Evolutionary conservation across 116 monocot species (phyloP), one percentile per base, ranked within the genome.

Genomic region (Thalassia testudinum): DNA sequence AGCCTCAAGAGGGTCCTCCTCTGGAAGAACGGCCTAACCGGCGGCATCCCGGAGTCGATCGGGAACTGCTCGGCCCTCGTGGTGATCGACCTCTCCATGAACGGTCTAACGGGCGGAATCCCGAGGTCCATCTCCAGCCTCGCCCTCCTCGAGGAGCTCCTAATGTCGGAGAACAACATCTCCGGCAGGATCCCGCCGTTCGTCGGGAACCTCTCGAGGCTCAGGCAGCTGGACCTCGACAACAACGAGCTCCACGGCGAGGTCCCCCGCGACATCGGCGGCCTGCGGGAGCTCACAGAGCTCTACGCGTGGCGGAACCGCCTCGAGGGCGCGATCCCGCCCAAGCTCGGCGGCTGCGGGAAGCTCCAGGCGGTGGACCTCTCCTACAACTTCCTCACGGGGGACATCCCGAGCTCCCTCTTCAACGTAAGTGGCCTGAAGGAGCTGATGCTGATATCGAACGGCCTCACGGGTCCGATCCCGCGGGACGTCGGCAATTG

Each of bases 301-400:
- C 61, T 72, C 72, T 65, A 59, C 40, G 65, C 61, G 6, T 65
- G 60, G 60, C 65, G 60, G 43, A 72, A 72, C 19, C 48, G 55
- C 28, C 40, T 72, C 23, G 19, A 66, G 5, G 72, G 72, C 1
- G 38, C 21, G 30, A 43, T 65, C 3, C 65, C 66, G 2, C 4
- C 8, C 19, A 59, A 65, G n/a, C 19, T 72, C 0, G 65, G 52
- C 1, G 13, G 22, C 24, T 66, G 65, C 25, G 48, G 42, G 37
- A 72, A 65, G 47, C 65, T 72, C 43, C 47, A 66, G 26, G 24
- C 66, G 0, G 7, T 65, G 28, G 72, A 65, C 23, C 72, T 72
- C 18, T 65, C 60, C 0, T 50, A 65, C 45, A 72, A 65, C 27
- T 42, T 42, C 29, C 54, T 72, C 23, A 54, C 65, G 8, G 65